Evolutionary conservation across 2,329 filamentous ascomycete species (phyloP), one percentile per base, ranked within the genome.

Genomic region (Biscogniauxia mediterranea): DNA sequence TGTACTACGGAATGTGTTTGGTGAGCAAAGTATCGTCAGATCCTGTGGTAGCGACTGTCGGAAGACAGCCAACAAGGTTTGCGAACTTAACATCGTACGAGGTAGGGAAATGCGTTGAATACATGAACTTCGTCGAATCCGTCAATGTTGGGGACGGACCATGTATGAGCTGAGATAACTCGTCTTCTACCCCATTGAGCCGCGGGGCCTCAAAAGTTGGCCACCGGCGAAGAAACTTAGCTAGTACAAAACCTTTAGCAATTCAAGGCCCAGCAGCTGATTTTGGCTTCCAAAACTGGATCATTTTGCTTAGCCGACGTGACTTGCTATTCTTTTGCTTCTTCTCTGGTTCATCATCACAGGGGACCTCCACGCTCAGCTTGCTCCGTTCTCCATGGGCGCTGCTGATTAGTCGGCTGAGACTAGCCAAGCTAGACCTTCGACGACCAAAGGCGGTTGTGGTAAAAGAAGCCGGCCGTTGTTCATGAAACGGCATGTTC

Each of bases 281-380:
- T 70, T 83, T 86, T 9, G 81, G 80, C 76, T 89, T 91, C 89
- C 89, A 93, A 74, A 93, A 93, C 68, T 89, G 87, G 82, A 92
- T 87, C 78, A 93, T 82, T 56, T 89, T 88, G 72, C 90, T 89
- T 46, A 93, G 77, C 28, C 89, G 84, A 73, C 87, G 90, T 46
- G 85, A 80, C 73, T 87, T 90, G 79, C 88, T 91, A 23, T 69
- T 70, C 73, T 86, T 87, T 7, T 73, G 68, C 79, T 82, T 84
- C 70, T 84, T 85, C 32, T 85, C 84, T 0, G 77, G 71, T n/a
- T 87, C 82, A 50, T 76, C 79, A 52, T 86, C 85, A 63, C 79
- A 70, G 5, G 81, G 80, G 53, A 89, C 85, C 71, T 91, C 89
- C 69, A 89, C 87, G 0, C 87, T 90, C 21, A 92, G 78, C 73